A percentile compares a stretch with the other conserved stretches of the same genome.
phyloP scores from a whole-genome alignment of 169 alveolate species.

The Miamiensis avidus region DNA sequence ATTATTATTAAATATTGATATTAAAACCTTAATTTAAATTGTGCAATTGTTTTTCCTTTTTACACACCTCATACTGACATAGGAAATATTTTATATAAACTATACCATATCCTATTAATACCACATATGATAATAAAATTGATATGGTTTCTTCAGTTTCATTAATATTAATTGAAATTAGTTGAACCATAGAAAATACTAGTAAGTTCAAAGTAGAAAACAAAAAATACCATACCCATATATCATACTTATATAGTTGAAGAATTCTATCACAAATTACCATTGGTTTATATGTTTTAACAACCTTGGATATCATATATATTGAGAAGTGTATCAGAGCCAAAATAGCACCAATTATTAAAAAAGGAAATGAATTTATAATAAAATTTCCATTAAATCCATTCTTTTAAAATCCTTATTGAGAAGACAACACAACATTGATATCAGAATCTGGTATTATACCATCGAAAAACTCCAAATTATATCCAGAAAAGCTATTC shows the following conservation, averaged over 20 bases:
- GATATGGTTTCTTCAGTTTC: neutral
- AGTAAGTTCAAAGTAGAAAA: neutral
- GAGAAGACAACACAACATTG: neutral
- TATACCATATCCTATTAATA: no score
- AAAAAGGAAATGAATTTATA: neutral
- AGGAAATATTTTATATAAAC: no score
- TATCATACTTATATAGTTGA: neutral
- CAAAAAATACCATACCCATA: neutral
- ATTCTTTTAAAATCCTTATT: neutral
- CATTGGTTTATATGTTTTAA: no score
- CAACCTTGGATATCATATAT: no score
- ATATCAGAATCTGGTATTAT: neutral
- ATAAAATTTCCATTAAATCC: neutral
- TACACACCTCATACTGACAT: no score
- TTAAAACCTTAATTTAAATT: no score
- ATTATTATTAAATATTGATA: no score
- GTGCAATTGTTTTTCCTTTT: no score
- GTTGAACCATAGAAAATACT: neutral
- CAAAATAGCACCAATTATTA: neutral
- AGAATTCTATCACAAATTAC: no score
- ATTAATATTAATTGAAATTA: neutral
- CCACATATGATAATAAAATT: no score
- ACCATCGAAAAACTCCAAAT: neutral
- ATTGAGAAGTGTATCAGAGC: neutral
- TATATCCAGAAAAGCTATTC: neutral